Evolutionary conservation across 2,329 filamentous ascomycete genomes (phyloP), one percentile per base, ranked within the genome.

Genomic region (Hypoxylon sp.): DNA sequence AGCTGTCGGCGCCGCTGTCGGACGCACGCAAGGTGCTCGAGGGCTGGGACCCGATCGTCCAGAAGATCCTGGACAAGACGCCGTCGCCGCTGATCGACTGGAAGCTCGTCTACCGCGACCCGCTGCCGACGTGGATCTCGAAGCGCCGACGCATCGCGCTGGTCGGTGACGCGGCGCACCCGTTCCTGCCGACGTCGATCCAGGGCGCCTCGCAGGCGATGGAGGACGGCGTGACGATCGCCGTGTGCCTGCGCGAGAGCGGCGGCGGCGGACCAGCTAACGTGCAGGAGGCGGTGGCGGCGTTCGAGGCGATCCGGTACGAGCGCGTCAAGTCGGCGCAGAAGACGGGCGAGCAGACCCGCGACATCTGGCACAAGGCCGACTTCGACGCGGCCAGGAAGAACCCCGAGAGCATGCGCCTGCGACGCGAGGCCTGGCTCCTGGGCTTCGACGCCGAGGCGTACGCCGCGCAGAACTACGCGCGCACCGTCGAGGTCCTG

Each of bases 311-410:
- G 5, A 71, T 79, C 21, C 67, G 78, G 16, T 79, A 75, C 62
- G 75, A 75, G 23, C 71, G 78, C 17, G 76, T 78, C 15, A 71
- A 73, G 52, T 69, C 69, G 19, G 73, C 77, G 9, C 76, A 79
- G 67, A 74, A 75, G 55, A 78, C 73, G 13, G 77, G 76, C 4
- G 72, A 76, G 46, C 69, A 69, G 37, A 76, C 76, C 2, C 67
- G 76, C 21, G 75, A 78, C 55, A 74, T 74, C 63, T 80, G 77
- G 78, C 78, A 81, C 64, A 77, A 75, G 62, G 77, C 76, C 5
- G 74, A 78, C 62, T 80, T 75, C 69, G 68, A 67, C 20, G 71
- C 70, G 16, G 74, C 76, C n/a, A 73, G 71, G 60, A 68, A 72
- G 55, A 67, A 76, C 40, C 76, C 75, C 0, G 67, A 73, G 50